Base-by-base conservation (phyloP, 2,329 filamentous ascomycete genomes). In the Phialemoniopsis sp. region DNA sequence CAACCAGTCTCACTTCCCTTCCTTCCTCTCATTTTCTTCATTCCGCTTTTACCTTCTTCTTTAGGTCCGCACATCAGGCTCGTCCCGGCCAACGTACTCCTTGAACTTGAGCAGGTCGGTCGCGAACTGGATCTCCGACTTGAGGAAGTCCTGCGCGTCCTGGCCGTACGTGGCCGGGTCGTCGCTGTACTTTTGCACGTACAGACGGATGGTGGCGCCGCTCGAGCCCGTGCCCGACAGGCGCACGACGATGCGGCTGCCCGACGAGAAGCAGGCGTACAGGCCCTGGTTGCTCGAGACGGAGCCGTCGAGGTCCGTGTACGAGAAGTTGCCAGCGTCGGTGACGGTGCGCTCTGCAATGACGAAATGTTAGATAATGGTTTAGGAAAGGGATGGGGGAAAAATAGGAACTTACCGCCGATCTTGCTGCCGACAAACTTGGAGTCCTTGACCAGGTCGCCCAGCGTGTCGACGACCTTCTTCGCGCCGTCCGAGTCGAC, bases 231-330 rank as follows among this genome's bases (percentile, higher is more conserved):
- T 98, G 37, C 93, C 93, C 2, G 91, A 97, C 44, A 98, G 75
- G 55, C 93, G 87, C 42, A 97, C 89, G 38, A 98, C 89, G 45
- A 97, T 91, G 51, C 93, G 86, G 70, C 88, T 95, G 46, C 91
- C 91, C 43, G 94, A 90, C 40, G 89, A 89, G 67, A 97, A 97
- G 65, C 87, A 87, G 62, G 90, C 87, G 60, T 87, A 98, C 52
- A 98, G 82, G 49, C 93, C 93, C 72, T 98, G 93, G 73, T 96
- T 94, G 61, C 89, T 88, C 57, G 89, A 86, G 39, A 97, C 88
- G 49, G 89, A 95, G 46, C 91, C 93, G 57, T 98, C 93, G n/a
- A 98, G 82, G 59, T 98, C 93, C 8, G 89, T 97, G 78, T 98
- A 98, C 26, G 88, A 89, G 67, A 98, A 98, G 76, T 98, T 90